Percentiles rank a stretch among this genome's conserved stretches.
These are phyloP conservation scores for Wallacemonas sp. DNA, from an alignment of 208 protist genomes.

Conservation along the genomic window DNA sequence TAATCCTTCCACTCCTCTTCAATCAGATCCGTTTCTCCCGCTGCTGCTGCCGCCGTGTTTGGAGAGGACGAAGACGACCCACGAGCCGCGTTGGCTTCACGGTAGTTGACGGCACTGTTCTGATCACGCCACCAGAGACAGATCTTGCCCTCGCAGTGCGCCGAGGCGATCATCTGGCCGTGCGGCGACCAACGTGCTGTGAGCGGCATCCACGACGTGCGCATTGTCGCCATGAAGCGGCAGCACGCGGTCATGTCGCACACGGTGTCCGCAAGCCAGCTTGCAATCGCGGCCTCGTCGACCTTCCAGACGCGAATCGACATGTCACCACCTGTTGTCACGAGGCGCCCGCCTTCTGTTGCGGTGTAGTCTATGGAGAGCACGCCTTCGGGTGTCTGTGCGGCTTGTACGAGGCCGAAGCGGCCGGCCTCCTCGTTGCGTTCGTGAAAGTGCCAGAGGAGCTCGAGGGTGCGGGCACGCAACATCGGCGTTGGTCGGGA, in stretches of 20 bases:
- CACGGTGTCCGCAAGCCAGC: slow-evolving; percentile 55
- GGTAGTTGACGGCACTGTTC: not conserved
- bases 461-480: slow-evolving; percentile 78
- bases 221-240: slow-evolving; percentile 59
- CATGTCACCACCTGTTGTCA: slow-evolving; percentile 84
- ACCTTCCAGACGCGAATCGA: slow-evolving; percentile 74
- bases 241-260: slow-evolving; percentile 76
- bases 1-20: slow-evolving; percentile 87
- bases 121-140: slow-evolving; percentile 83
- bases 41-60: not conserved
- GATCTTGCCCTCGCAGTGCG: slow-evolving; percentile 83
- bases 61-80: not conserved
- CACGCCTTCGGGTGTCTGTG: slow-evolving; percentile 63
- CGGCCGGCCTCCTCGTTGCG: slow-evolving; percentile 74
- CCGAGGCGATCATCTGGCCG: slow-evolving; percentile 76
- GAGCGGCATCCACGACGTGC: slow-evolving; percentile 72
- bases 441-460: slow-evolving; percentile 86
- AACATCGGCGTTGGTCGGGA: slow-evolving; percentile 22
- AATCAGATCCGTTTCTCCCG: not conserved
- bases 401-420: slow-evolving; percentile 54
- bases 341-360: slow-evolving; percentile 41
- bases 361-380: slow-evolving; percentile 76
- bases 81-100: not conserved
- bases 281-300: slow-evolving; percentile 37
- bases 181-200: slow-evolving; percentile 86